phyloP scores from a whole-genome alignment of 2,329 filamentous ascomycete genomes.

The Penicillium nordicum region DNA sequence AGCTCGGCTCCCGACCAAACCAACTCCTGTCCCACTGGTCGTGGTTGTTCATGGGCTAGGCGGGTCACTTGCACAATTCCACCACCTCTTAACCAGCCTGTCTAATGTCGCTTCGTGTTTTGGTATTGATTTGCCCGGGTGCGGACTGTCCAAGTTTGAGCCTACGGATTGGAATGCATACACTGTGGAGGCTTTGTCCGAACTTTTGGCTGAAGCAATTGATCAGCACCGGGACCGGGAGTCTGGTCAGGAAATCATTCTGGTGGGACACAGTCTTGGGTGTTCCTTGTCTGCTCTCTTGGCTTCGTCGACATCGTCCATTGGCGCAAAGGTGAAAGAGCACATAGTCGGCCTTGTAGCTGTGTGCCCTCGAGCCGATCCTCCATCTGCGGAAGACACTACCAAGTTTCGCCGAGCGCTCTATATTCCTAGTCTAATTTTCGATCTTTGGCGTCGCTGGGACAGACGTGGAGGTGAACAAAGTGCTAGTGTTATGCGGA shows the following conservation, averaged over 20 bases:
- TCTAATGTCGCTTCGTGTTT: slow-evolving; percentile 79
- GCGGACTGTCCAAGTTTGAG: slow-evolving; percentile 73
- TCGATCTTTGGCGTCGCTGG: slow-evolving; percentile 72
- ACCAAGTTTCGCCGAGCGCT: slow-evolving; percentile 57
- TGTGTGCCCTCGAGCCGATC: slow-evolving; percentile 72
- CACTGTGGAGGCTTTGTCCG: slow-evolving; percentile 67
- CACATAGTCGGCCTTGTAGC: slow-evolving; percentile 73
- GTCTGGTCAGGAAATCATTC: slow-evolving; percentile 66
- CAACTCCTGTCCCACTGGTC: slow-evolving; percentile 72
- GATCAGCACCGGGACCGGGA: slow-evolving; percentile 66
- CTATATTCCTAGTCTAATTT: slow-evolving; percentile 63
- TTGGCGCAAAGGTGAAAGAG: slow-evolving; percentile 54
- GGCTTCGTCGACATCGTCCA: slow-evolving; percentile 57
- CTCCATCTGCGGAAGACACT: slow-evolving; percentile 55
- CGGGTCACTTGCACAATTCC: slow-evolving; percentile 87
- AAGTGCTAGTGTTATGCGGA: slow-evolving; percentile 74
- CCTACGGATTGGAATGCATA: slow-evolving; percentile 75
- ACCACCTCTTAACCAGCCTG: slow-evolving; percentile 74
- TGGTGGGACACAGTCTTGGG: slow-evolving; percentile 89
- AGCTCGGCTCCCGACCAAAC: slow-evolving; percentile 71
- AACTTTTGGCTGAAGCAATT: slow-evolving; percentile 72
- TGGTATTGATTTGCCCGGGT: slow-evolving; percentile 86
- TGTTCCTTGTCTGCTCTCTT: slow-evolving; percentile 72
- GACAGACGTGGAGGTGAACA: slow-evolving; percentile 74
- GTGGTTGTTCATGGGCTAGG: slow-evolving; percentile 92